Conservation (phyloP, 352 stramenopile species). For the Phytopythium chamaehyphon region DNA sequence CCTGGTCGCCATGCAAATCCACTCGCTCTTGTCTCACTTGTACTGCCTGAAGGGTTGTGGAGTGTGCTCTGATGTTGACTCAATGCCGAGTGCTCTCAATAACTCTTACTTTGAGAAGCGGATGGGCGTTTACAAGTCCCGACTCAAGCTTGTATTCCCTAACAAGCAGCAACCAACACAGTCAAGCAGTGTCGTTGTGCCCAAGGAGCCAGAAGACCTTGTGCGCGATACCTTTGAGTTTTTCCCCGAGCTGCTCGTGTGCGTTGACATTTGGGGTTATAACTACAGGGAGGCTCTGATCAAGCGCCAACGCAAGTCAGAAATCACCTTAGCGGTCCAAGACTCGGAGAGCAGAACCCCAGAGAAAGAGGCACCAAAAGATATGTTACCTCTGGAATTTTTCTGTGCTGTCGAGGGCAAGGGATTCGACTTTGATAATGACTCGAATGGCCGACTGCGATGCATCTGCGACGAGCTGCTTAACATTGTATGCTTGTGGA, state of each 20-base stretch:
- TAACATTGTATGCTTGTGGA: constrained; percentile 72
- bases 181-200: neutral
- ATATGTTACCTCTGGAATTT: constrained; percentile 37
- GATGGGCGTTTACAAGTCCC: constrained; percentile 70
- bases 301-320: constrained; percentile 10
- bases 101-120: constrained; percentile 73
- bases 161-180: constrained; percentile 21
- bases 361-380: neutral
- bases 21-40: constrained; percentile 64
- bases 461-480: constrained; percentile 72
- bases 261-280: constrained; percentile 59
- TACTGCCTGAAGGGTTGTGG: constrained; percentile 52
- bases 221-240: constrained; percentile 62
- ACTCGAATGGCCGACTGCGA: constrained; percentile 50
- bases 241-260: constrained; percentile 63
- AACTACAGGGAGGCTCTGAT: constrained; percentile 33
- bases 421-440: constrained; percentile 64
- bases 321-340: neutral
- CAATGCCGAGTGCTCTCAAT: constrained; percentile 54
- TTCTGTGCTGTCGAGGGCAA: constrained; percentile 35
- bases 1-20: constrained; percentile 69
- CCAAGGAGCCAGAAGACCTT: constrained; percentile 42
- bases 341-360: neutral
- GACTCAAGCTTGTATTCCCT: constrained; percentile 57
- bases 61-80: constrained; percentile 54